Evolutionary conservation across 176 grass and related monocot genomes (phyloP).

Genomic region (Zoysia pacifica): DNA sequence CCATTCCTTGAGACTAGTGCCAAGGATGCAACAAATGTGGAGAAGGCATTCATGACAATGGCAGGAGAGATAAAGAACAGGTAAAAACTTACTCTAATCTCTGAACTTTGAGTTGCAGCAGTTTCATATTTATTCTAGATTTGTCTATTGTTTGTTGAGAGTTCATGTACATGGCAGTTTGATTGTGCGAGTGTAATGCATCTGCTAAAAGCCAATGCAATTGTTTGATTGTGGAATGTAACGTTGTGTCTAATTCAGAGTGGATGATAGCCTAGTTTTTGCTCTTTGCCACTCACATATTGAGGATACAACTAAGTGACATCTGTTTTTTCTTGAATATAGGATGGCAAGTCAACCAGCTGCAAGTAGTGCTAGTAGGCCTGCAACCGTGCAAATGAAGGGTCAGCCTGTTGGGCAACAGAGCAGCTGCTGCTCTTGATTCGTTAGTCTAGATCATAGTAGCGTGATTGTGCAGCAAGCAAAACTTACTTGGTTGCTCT

Average conservation of each 20-base stretch:
- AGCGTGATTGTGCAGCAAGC: slow-evolving; percentile 48
- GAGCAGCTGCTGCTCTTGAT: slow-evolving; percentile 74
- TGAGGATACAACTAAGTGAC: background rate
- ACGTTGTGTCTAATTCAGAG: background rate
- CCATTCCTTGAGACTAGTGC: slow-evolving; percentile 80
- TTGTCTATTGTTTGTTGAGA: background rate
- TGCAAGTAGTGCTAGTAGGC: slow-evolving; percentile 49
- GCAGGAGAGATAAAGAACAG: slow-evolving; percentile 66
- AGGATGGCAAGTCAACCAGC: slow-evolving; percentile 74
- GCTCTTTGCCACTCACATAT: background rate
- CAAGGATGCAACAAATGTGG: slow-evolving; percentile 78
- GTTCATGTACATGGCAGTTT: background rate
- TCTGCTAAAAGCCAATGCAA: background rate
- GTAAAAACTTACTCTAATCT: slow-evolving; percentile 26
- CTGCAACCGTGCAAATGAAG: slow-evolving; percentile 57
- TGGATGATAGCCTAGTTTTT: background rate
- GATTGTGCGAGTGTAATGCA: no score
- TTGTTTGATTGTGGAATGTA: background rate
- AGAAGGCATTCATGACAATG: slow-evolving; percentile 80
- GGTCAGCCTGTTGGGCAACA: slow-evolving; percentile 68
- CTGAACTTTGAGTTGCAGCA: background rate
- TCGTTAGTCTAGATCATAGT: slow-evolving; percentile 32
- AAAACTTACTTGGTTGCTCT: slow-evolving; percentile 49
- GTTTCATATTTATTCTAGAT: background rate
- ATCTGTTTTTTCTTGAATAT: slow-evolving; percentile 25